Evolutionary conservation across 768 basidiomycete species (phyloP), one percentile per base, ranked within the genome.

Genomic region (Podaxis sp.): DNA sequence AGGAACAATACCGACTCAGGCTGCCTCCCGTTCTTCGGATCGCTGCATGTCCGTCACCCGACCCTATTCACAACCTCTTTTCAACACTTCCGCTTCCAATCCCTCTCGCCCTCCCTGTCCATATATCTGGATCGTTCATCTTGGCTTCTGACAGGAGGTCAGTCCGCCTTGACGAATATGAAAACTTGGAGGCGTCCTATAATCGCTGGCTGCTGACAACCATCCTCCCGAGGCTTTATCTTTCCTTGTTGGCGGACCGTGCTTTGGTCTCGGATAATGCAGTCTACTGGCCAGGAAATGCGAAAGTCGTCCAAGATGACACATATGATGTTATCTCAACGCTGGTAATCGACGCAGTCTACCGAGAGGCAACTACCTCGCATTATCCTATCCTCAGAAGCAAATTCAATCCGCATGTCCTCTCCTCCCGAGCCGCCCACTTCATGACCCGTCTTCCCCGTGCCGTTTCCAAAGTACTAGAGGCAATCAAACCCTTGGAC

Each of bases 41-140:
- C n/a, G 61, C 54, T 24, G 53, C 55, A 4, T 40, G 26, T 63
- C 59, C 57, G 5, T 51, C 54, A 5, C 44, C 54, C 17, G 6
- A 15, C 26, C 30, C 19, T 17, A 26, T 6, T 7, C 61, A 63
- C 57, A 70, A 73, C 19, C 72, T 84, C 15, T 84, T 82, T 59
- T 78, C 80, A 6, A 76, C 73, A 0, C 69, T 85, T 4, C 82
- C 82, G 0, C 72, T 84, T 1, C 75, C 76, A 1, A 72, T 77
- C 3, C 33, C 68, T 1, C 79, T 74, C 5, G 67, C 73, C 3
- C 70, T 85, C 0, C 82, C 83, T 0, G 73, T 80, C 0, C 82
- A 85, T 64, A 68, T 84, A 7, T 77, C 76, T 49, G 81, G 78
- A 1, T 77, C 81, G 0, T 84, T 82, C 63, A 74, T 80, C 44